Percentiles rank a stretch among this genome's conserved stretches.
phyloP scores from a whole-genome alignment of 2,329 filamentous ascomycete species.

The Pleurostoma richardsiae region DNA sequence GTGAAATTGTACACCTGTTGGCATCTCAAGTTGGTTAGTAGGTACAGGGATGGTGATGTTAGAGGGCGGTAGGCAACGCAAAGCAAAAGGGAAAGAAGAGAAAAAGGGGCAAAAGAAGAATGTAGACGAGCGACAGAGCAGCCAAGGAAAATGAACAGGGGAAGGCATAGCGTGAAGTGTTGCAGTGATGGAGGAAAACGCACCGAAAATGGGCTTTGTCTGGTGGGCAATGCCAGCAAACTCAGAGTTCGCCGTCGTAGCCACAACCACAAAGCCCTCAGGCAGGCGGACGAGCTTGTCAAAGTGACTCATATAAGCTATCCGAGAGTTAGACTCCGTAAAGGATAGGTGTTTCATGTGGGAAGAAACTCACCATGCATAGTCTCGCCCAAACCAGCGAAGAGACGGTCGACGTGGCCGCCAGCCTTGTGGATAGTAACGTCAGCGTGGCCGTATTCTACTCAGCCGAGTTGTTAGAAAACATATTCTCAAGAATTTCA shows the following conservation, averaged over 20 bases:
- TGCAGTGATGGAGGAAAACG: constrained; percentile 3
- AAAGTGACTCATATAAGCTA: constrained; percentile 67
- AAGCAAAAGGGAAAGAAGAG: too few relatives aligned
- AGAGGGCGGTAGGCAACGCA: too few relatives aligned
- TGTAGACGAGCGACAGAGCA: too few relatives aligned
- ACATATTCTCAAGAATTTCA: too few relatives aligned
- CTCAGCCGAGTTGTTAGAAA: background rate
- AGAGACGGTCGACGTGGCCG: constrained; percentile 70
- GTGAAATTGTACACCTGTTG: constrained; percentile 72
- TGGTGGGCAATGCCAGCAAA: constrained; percentile 76
- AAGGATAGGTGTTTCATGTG: too few relatives aligned
- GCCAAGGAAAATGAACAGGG: too few relatives aligned
- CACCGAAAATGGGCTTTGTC: constrained; percentile 64
- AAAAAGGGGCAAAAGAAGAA: too few relatives aligned
- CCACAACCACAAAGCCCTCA: constrained; percentile 66
- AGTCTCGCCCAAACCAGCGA: constrained; percentile 66
- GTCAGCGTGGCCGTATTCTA: constrained; percentile 22
- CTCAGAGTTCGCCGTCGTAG: constrained; percentile 68
- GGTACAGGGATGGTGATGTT: background rate
- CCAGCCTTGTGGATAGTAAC: constrained; percentile 55
- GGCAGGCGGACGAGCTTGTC: constrained; percentile 79
- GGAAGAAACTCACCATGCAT: constrained; percentile 38
- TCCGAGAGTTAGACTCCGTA: too few relatives aligned
- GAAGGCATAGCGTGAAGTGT: too few relatives aligned
- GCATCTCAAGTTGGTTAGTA: constrained; percentile 5